These are phyloP conservation scores for Colletotrichum tofieldiae DNA, from an alignment of 2,329 filamentous ascomycete species.

Conservation along the genomic window DNA sequence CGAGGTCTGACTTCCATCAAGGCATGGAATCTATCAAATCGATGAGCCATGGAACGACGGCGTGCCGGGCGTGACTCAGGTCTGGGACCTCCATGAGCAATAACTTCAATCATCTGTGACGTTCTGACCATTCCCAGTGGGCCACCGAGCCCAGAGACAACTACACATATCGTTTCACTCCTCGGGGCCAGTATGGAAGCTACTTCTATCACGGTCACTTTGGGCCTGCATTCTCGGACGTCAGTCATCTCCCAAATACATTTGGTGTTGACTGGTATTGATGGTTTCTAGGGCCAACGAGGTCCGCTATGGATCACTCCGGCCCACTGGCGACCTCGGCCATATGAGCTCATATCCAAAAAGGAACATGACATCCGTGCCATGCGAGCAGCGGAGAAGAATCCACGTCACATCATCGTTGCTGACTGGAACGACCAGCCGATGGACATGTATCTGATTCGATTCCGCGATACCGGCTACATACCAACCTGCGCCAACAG, in stretches of 20 bases:
- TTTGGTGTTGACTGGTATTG: neutral
- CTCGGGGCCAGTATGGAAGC: constrained; percentile 31
- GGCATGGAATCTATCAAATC: constrained; percentile 34
- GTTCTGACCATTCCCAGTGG: constrained; percentile 4
- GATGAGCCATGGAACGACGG: constrained; percentile 36
- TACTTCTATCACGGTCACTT: constrained; percentile 35
- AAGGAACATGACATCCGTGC: constrained; percentile 16
- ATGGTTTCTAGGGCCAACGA: constrained; percentile 13
- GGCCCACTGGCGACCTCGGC: constrained; percentile 26
- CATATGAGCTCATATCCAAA: constrained; percentile 19
- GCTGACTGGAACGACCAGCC: constrained; percentile 36
- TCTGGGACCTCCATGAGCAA: neutral
- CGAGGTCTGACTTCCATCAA: neutral
- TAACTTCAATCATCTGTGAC: neutral
- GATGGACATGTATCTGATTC: constrained; percentile 33
- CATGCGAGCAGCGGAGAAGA: constrained; percentile 16
- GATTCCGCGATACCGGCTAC: constrained; percentile 31
- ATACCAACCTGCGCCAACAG: constrained; percentile 36
- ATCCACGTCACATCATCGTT: constrained; percentile 20
- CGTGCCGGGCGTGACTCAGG: constrained; percentile 31
- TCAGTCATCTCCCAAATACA: neutral
- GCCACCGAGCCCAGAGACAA: constrained; percentile 34
- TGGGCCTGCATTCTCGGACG: constrained; percentile 31
- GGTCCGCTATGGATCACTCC: constrained; percentile 25
- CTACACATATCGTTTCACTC: constrained; percentile 33